Evolutionary conservation across 352 stramenopile genomes (phyloP).

Genomic region (Phytophthora vignae): DNA sequence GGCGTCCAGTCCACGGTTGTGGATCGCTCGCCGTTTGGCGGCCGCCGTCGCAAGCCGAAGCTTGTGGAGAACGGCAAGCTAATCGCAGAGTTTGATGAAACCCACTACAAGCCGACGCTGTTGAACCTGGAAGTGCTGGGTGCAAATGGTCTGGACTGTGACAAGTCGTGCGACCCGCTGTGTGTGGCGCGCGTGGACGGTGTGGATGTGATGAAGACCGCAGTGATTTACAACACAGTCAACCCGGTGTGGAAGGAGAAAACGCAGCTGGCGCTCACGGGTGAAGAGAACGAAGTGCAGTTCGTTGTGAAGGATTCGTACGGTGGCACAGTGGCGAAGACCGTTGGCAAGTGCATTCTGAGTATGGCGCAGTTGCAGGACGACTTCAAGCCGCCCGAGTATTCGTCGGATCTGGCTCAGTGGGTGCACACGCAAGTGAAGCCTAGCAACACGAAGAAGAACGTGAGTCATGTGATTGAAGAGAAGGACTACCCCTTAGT

Average conservation of each 20-base stretch:
- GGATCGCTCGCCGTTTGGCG: conserved; percentile 81
- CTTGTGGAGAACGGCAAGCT: conserved; percentile 72
- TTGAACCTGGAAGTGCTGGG: conserved; percentile 76
- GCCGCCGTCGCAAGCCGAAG: conserved; percentile 73
- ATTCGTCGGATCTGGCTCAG: conserved; percentile 74
- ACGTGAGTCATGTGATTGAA: conserved; percentile 76
- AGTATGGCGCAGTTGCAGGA: conserved; percentile 77
- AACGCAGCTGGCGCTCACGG: conserved; percentile 60
- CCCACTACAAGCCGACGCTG: conserved; percentile 66
- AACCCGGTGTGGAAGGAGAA: conserved; percentile 88
- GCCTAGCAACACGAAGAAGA: conserved; percentile 82
- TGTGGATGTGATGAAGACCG: conserved; percentile 71
- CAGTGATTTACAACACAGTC: conserved; percentile 86
- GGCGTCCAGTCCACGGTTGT: conserved; percentile 85
- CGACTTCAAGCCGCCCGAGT: conserved; percentile 80
- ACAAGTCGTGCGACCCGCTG: conserved; percentile 79
- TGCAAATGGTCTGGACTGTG: conserved; percentile 75
- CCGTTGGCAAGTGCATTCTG: conserved; percentile 79
- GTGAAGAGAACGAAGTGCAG: conserved; percentile 66
- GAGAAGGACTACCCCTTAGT: conserved; percentile 85
- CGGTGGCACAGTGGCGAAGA: conserved; percentile 78
- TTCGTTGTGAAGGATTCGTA: conserved; percentile 90
- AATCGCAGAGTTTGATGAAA: conserved; percentile 70
- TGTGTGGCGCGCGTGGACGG: conserved; percentile 82
- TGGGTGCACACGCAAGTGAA: conserved; percentile 87